Conservation (phyloP, 768 basidiomycete species). For the Floccularia luteovirens region DNA sequence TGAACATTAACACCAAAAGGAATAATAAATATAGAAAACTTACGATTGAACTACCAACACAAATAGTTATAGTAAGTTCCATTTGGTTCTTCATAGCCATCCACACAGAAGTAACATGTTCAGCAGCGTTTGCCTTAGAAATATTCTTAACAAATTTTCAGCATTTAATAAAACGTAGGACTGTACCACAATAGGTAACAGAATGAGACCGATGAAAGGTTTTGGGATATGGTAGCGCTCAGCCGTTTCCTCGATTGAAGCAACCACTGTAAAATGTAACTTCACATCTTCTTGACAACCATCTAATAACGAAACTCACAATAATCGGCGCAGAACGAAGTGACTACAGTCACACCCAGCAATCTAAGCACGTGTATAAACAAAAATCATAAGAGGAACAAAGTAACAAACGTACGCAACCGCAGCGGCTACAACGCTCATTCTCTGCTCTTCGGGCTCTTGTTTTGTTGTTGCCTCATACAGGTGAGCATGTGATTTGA, state of each 20-base stretch:
- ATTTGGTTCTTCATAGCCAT: constrained; percentile 74
- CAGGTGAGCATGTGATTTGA: constrained; percentile 63
- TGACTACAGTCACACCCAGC: constrained; percentile 68
- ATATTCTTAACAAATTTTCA: background rate
- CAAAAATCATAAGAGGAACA: background rate
- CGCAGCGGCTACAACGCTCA: constrained; percentile 67
- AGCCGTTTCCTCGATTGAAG: constrained; percentile 89
- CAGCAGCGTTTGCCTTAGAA: constrained; percentile 68
- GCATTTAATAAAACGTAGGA: background rate
- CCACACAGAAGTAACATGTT: constrained; percentile 82
- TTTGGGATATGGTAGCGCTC: constrained; percentile 75
- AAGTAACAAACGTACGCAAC: constrained; percentile 33
- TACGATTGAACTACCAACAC: constrained; percentile 77
- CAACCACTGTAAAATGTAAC: constrained; percentile 50
- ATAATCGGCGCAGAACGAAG: constrained; percentile 86
- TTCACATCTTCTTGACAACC: background rate
- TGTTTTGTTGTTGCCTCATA: constrained; percentile 27
- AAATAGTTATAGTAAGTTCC: constrained; percentile 69
- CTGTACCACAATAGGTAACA: constrained; percentile 77
- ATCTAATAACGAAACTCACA: constrained; percentile 32
- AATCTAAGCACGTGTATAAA: constrained; percentile 32
- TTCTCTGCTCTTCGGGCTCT: constrained; percentile 29
- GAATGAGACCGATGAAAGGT: constrained; percentile 78
- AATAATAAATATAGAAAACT: constrained; percentile 15
- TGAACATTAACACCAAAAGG: background rate